These are phyloP conservation scores for Scutellaria baicalensis DNA, from an alignment of 257 asterid species.

Conservation along the genomic window DNA sequence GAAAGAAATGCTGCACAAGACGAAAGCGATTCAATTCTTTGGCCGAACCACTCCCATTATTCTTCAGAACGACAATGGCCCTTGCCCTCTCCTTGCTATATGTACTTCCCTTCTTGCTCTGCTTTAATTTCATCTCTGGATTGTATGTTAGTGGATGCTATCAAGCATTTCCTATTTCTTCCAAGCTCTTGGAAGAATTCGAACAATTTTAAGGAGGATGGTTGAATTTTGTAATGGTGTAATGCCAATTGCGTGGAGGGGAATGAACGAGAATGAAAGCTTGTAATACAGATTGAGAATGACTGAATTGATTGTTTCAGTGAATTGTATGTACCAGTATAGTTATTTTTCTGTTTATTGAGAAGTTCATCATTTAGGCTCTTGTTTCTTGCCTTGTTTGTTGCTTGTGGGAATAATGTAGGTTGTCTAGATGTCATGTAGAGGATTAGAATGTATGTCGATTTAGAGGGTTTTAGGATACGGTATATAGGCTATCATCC, in stretches of 20 bases:
- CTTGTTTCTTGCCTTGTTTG: background rate
- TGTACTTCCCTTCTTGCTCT: slow-evolving; percentile 34
- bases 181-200: too few relatives aligned
- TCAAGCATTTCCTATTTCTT: too few relatives aligned
- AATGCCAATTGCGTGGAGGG: too few relatives aligned
- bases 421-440: background rate
- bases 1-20: slow-evolving; percentile 56
- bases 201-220: too few relatives aligned
- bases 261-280: too few relatives aligned
- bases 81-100: slow-evolving; percentile 97
- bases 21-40: slow-evolving; percentile 69
- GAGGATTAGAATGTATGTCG: background rate
- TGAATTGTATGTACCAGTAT: background rate
- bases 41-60: slow-evolving; percentile 77
- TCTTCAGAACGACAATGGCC: slow-evolving; percentile 96
- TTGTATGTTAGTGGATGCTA: background rate
- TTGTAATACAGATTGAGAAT: background rate
- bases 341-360: background rate
- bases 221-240: too few relatives aligned
- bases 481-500: background rate
- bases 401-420: background rate
- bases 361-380: background rate
- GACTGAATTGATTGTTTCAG: background rate
- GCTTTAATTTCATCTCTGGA: background rate
- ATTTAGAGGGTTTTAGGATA: background rate